Base-by-base conservation (phyloP, 208 protist genomes). In the Acanthamoeba castellanii region DNA sequence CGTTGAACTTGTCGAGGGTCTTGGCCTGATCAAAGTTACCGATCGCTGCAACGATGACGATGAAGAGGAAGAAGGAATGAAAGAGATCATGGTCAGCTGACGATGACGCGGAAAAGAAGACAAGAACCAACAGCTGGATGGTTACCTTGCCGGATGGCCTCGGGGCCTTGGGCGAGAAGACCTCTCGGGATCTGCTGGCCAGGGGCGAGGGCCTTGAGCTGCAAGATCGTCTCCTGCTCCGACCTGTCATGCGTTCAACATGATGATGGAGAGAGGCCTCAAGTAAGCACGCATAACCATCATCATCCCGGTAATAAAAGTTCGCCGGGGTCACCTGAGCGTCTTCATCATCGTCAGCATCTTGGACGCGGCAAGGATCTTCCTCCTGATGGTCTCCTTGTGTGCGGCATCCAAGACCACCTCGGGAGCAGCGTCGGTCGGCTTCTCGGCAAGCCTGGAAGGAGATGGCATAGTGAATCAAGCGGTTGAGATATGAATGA, bases 171-270 rank as follows among this genome's bases (percentile, higher is more conserved):
- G 37, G 96, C 96, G 57, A 98, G 82, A 0, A 98, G 95, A 45
- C 98, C 98, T 52, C 96, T 90, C 34, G 98, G 98, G 47, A 98
- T 94, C 52, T 95, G 95, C 68, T 94, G 42, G 7, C 95, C 97
- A 52, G 97, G 96, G 2, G 96, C 96, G 20, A 98, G 96, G 9
- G 96, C 96, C 96, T 98, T 98, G 27, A 98, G 96, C 91, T 96
- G 89, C 34, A 98, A 91, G 59, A 98, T 97, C 30, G 93, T 97
- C 76, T 98, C 97, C 55, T 95, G 82, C 42, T 97, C 97, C 55
- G 96, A 85, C 74, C 97, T 82, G 16, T 47, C 50, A 27, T 27
- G 45, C 52, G 11, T 27, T 4, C 57, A 64, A 1, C 18, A 18
- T 25, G 7, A 20, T 9, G 47, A 52, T 14, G 47, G 50, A 55